A percentile compares a stretch with the other conserved stretches of the same genome.
These are phyloP conservation scores for Isatis lusitanica DNA, from an alignment of 441 rosid genomes.

Conservation along the genomic window DNA sequence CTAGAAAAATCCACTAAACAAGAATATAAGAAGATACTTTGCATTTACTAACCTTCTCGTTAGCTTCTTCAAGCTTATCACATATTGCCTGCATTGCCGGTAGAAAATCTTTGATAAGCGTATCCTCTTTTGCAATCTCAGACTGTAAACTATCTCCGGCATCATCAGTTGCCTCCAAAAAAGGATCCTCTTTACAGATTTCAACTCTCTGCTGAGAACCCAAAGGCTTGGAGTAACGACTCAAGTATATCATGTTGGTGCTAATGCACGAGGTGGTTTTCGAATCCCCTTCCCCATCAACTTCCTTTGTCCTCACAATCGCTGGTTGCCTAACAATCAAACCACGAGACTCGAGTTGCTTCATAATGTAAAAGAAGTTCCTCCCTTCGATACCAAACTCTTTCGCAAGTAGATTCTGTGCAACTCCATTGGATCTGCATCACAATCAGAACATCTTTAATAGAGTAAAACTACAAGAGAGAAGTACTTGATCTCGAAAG, in stretches of 20 bases:
- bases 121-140: slow-evolving; percentile 56
- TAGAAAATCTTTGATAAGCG: slow-evolving; percentile 70
- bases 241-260: slow-evolving; percentile 65
- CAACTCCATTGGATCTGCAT: slow-evolving; percentile 71
- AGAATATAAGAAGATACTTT: background rate
- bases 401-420: slow-evolving; percentile 78
- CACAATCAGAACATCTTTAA: background rate
- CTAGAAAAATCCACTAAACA: slow-evolving; percentile 18
- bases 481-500: background rate
- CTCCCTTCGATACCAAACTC: slow-evolving; percentile 73
- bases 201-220: slow-evolving; percentile 77
- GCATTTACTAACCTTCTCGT: slow-evolving; percentile 60
- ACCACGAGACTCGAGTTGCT: slow-evolving; percentile 74
- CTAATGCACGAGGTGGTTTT: slow-evolving; percentile 53
- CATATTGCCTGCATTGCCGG: slow-evolving; percentile 86
- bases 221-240: slow-evolving; percentile 81
- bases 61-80: slow-evolving; percentile 80
- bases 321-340: slow-evolving; percentile 77
- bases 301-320: slow-evolving; percentile 69
- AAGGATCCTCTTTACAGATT: slow-evolving; percentile 60
- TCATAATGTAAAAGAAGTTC: slow-evolving; percentile 65
- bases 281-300: slow-evolving; percentile 61
- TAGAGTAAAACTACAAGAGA: background rate
- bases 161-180: slow-evolving; percentile 28
- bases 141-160: slow-evolving; percentile 40